Evolutionary conservation across 73 alveolate genomes (phyloP).

Genomic region (Tetrahymena elliotti): DNA sequence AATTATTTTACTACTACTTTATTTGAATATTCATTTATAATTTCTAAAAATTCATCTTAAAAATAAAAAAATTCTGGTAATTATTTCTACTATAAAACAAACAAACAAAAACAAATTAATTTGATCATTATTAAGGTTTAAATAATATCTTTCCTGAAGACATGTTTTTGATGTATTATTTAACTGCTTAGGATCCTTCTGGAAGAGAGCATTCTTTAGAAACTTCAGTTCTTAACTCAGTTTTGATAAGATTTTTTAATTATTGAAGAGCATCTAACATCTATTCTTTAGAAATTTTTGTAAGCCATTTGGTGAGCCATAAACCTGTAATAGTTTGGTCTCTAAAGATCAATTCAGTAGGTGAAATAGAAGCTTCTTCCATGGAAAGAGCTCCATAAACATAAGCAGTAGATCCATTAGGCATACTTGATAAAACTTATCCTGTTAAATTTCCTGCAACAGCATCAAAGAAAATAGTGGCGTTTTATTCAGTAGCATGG

Average conservation of each 20-base stretch:
- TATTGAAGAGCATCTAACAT: neutral
- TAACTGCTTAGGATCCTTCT: neutral
- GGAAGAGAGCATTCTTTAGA: neutral
- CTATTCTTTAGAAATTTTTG: neutral
- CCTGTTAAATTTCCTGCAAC: conserved; percentile 60
- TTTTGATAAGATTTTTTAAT: neutral
- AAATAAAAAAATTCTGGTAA: neutral
- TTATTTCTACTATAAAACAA: too few species aligned
- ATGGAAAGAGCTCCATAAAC: conserved; percentile 56
- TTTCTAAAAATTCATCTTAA: too few species aligned
- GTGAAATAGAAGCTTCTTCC: neutral
- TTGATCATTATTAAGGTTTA: neutral
- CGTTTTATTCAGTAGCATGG: conserved; percentile 4
- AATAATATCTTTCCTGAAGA: neutral
- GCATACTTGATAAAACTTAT: conserved; percentile 42
- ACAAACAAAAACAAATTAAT: neutral
- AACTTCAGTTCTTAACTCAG: neutral
- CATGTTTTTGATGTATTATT: neutral
- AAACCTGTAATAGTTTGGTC: neutral
- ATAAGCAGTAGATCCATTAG: conserved; percentile 24
- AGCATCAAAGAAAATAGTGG: conserved; percentile 57
- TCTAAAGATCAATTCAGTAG: neutral
- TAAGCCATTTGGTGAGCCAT: neutral
- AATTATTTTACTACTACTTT: too few species aligned
- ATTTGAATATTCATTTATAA: too few species aligned